These are phyloP conservation scores for Podospora sp. DNA, from an alignment of 495 filamentous ascomycete species.

Conservation along the genomic window DNA sequence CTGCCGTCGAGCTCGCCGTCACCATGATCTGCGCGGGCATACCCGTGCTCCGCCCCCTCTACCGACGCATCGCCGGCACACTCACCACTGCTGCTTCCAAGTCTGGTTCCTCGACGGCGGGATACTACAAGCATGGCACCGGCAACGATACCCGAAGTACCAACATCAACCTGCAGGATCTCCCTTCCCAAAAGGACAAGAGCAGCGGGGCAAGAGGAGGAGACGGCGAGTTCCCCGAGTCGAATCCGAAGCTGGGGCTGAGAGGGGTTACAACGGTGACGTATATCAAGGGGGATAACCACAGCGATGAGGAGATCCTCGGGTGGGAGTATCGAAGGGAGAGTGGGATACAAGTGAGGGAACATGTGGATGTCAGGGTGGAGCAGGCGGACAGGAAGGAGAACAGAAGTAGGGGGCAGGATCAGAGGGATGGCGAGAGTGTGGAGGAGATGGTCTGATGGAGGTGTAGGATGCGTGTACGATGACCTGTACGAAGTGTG, in stretches of 20 bases:
- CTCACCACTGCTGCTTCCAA: background rate
- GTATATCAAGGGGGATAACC: conserved; percentile 17
- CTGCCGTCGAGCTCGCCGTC: conserved; percentile 19
- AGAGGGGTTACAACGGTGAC: conserved; percentile 16
- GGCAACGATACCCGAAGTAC: conserved; percentile 13
- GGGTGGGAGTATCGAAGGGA: conserved; percentile 13
- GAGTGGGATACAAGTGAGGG: conserved; percentile 7
- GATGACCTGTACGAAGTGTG: background rate
- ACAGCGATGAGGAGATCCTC: conserved; percentile 22
- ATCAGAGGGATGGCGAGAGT: background rate
- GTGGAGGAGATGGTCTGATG: conserved; percentile 10
- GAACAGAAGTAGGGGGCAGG: background rate
- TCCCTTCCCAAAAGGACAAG: background rate
- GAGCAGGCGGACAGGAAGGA: conserved; percentile 2
- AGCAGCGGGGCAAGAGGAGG: background rate
- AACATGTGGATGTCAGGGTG: conserved; percentile 16
- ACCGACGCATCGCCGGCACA: conserved; percentile 4
- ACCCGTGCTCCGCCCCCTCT: conserved; percentile 22
- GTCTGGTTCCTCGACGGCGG: background rate
- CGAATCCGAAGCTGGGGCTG: conserved; percentile 15
- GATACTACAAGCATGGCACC: conserved; percentile 20
- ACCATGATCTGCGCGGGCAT: conserved; percentile 24
- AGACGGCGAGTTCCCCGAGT: conserved; percentile 8
- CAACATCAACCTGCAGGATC: conserved; percentile 5
- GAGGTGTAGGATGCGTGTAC: background rate